Evolutionary conservation across 352 stramenopile genomes (phyloP), one percentile per base, ranked within the genome.

Genomic region (Phytophthora melonis): DNA sequence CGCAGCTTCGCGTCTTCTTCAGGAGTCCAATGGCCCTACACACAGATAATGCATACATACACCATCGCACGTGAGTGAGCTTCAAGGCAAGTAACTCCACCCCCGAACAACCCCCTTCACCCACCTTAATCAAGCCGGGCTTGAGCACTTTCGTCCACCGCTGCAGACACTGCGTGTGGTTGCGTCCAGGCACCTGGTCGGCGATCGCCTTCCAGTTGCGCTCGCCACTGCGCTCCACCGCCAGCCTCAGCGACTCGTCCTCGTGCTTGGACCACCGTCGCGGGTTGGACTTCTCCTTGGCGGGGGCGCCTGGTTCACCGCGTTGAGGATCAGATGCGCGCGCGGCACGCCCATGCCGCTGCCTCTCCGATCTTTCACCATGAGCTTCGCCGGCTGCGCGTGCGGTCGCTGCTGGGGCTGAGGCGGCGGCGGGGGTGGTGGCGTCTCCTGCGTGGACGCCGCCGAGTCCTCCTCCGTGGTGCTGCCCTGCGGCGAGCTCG

Each of bases 61-160:
- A 79, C 21, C 18, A 70, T 30, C 25, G 39, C 21, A 43, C 34
- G 25, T 71, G 16, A 74, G 21, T 8, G 27, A 25, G 11, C 58
- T 49, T 19, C 0, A 36, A 36, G 32, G 45, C n/a, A 23, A 55
- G 49, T 21, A 10, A 6, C 14, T 19, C 7, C 16, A 19, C 3
- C 43, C 39, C 18, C 1, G 18, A 21, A 13, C 13, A 65, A 30
- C n/a, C 19, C 6, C 53, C 3, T 27, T 58, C 58, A 50, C 39
- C 34, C 19, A 60, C 23, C 25, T 98, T 98, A 57, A 97, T 97
- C 47, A 98, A 84, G 1, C 93, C 93, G n/a, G 93, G 92, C 60
- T 96, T 96, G 13, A 98, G 81, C 60, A 98, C 93, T 81, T 98
- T 98, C 3, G 90, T 97, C 94, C 94, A 98, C 18, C 94, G 86